These are phyloP conservation scores for Rhodotorula paludigena DNA, from an alignment of 768 basidiomycete genomes.

Conservation along the genomic window DNA sequence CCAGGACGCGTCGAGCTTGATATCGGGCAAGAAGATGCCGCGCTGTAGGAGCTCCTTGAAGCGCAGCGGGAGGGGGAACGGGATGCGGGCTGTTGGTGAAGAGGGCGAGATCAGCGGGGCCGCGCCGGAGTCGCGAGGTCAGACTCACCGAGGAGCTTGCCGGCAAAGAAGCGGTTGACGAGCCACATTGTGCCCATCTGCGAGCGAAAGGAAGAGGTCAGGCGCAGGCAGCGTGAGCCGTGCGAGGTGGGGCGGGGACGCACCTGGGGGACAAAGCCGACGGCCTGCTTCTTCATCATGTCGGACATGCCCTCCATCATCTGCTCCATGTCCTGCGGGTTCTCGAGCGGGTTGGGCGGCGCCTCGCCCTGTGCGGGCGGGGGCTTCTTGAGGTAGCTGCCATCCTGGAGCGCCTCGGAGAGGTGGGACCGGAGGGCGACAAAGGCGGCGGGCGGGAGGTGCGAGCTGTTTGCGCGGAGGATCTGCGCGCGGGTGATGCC, in stretches of 20 bases:
- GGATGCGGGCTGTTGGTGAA: slow-evolving; percentile 70
- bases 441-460: slow-evolving; percentile 46
- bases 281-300: slow-evolving; percentile 97
- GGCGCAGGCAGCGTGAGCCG: not conserved
- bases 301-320: slow-evolving; percentile 89
- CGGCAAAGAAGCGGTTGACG: slow-evolving; percentile 99
- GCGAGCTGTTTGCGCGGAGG: slow-evolving; percentile 28
- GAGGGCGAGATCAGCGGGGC: not conserved
- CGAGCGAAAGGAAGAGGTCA: not conserved
- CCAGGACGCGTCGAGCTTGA: slow-evolving; percentile 97
- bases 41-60: slow-evolving; percentile 98
- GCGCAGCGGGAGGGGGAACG: slow-evolving; percentile 90
- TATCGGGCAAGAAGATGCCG: slow-evolving; percentile 85
- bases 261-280: slow-evolving; percentile 81
- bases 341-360: slow-evolving; percentile 48
- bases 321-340: slow-evolving; percentile 48
- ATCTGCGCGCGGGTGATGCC: slow-evolving; percentile 35
- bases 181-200: slow-evolving; percentile 99
- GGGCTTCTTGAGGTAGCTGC: slow-evolving; percentile 80
- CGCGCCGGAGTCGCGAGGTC: slow-evolving; percentile 35
- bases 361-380: slow-evolving; percentile 53
- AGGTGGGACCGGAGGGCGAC: slow-evolving; percentile 45
- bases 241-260: not conserved
- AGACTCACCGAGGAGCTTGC: slow-evolving; percentile 85
- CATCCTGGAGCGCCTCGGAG: slow-evolving; percentile 47